phyloP scores from a whole-genome alignment of 495 filamentous ascomycete species.

The Mycothermus thermophilus region DNA sequence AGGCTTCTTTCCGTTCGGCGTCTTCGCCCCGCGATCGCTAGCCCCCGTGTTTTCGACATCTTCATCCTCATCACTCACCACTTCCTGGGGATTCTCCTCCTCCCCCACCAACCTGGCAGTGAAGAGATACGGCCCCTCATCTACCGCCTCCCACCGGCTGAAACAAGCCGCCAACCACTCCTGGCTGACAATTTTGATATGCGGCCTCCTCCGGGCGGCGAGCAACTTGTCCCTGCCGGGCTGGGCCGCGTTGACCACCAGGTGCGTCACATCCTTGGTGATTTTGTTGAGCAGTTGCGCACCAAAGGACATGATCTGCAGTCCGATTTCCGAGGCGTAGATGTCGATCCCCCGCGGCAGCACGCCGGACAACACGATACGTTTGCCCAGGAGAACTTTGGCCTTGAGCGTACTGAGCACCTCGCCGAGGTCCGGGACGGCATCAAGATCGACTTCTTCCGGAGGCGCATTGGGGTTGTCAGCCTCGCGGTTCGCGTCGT shows the following conservation, averaged over 20 bases:
- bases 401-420: constrained; percentile 70
- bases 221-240: constrained; percentile 83
- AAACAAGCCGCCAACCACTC: constrained; percentile 80
- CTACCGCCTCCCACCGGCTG: constrained; percentile 57
- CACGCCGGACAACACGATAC: constrained; percentile 78
- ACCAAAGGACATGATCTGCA: constrained; percentile 77
- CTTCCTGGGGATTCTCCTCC: background rate
- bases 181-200: constrained; percentile 76
- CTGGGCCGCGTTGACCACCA: constrained; percentile 39
- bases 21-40: too few species aligned
- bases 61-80: constrained; percentile 2
- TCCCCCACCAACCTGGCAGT: constrained; percentile 27
- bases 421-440: constrained; percentile 72
- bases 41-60: constrained; percentile 5
- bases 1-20: constrained; percentile 1
- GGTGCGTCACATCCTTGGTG: constrained; percentile 31
- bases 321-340: constrained; percentile 59
- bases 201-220: constrained; percentile 54
- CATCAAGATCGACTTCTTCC: constrained; percentile 44
- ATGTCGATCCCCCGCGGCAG: constrained; percentile 69
- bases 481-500: constrained; percentile 29
- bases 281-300: constrained; percentile 50
- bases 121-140: constrained; percentile 63
- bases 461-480: constrained; percentile 11
- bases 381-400: constrained; percentile 50